phyloP scores from a whole-genome alignment of 202 grass and related monocot species.

The Digitaria exilis region DNA sequence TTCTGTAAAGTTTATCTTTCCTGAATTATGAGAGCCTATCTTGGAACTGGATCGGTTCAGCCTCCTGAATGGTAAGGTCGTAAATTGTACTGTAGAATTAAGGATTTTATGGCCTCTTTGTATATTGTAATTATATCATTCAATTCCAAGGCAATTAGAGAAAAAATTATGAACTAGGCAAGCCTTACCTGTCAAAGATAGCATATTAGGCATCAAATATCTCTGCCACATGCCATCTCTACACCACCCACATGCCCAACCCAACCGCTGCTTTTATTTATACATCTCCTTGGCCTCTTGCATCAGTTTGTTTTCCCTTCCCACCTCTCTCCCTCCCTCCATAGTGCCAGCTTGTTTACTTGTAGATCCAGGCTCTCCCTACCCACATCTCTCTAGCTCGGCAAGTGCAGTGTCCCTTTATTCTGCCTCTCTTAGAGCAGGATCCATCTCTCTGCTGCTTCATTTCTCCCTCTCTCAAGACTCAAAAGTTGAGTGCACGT shows the following conservation, averaged over 20 bases:
- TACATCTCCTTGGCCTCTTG: conserved; percentile 50
- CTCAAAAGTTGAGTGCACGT: conserved; percentile 43
- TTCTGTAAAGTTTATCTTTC: background rate
- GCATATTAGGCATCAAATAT: conserved; percentile 42
- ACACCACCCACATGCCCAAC: conserved; percentile 37
- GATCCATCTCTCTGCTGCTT: conserved; percentile 24
- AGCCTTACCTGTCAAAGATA: conserved; percentile 33
- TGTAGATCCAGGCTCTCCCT: conserved; percentile 46
- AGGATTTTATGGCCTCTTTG: background rate
- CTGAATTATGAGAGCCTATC: background rate
- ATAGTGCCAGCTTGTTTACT: conserved; percentile 36
- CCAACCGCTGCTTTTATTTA: conserved; percentile 53
- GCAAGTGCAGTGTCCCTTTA: background rate
- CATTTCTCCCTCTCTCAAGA: conserved; percentile 43
- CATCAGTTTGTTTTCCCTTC: conserved; percentile 40
- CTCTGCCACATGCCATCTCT: conserved; percentile 49
- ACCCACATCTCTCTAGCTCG: conserved; percentile 3
- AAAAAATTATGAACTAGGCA: background rate
- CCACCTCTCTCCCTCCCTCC: conserved; percentile 19
- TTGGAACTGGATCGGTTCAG: background rate
- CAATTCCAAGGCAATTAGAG: background rate
- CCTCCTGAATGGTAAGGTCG: background rate
- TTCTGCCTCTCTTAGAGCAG: conserved; percentile 17
- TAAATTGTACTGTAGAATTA: background rate
- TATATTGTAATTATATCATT: background rate